A percentile compares a stretch with the other conserved stretches of the same genome.
These are phyloP conservation scores for Tricholomella constricta DNA, from an alignment of 768 basidiomycete species.

Conservation along the genomic window DNA sequence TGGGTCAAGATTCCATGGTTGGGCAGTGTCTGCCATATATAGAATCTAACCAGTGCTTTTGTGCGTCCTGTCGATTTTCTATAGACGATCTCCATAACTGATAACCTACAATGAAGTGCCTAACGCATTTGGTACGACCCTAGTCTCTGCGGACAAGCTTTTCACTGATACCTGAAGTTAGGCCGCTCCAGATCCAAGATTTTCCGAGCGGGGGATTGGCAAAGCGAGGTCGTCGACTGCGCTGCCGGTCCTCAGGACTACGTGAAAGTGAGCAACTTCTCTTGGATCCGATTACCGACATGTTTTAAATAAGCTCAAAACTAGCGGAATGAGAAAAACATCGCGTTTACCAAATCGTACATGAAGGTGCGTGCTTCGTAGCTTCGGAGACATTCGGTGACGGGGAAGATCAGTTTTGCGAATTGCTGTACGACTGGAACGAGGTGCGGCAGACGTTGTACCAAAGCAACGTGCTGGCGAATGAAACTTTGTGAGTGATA, in stretches of 20 bases:
- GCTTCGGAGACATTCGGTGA: not conserved
- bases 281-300: not conserved
- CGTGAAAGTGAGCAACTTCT: conserved; percentile 2
- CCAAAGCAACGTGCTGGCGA: conserved; percentile 1
- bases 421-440: conserved; percentile 12
- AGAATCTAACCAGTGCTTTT: conserved; percentile 5
- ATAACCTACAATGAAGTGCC: not conserved
- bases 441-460: not conserved
- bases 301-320: not conserved
- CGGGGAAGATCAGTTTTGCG: conserved; percentile 12
- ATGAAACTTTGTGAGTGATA: conserved; percentile 23
- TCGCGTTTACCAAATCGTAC: conserved; percentile 8
- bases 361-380: conserved; percentile 12
- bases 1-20: not conserved
- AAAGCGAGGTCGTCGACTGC: not conserved
- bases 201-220: conserved; percentile 9
- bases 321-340: conserved; percentile 7
- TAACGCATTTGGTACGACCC: not conserved
- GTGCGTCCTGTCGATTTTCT: not conserved
- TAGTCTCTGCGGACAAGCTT: not conserved
- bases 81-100: not conserved
- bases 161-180: not conserved
- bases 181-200: not conserved
- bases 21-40: conserved; percentile 3
- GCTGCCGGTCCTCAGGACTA: not conserved